Percentiles rank a stretch among this genome's conserved stretches.
phyloP scores from a whole-genome alignment of 176 grass and related monocot genomes.

The Paspalum vaginatum region DNA sequence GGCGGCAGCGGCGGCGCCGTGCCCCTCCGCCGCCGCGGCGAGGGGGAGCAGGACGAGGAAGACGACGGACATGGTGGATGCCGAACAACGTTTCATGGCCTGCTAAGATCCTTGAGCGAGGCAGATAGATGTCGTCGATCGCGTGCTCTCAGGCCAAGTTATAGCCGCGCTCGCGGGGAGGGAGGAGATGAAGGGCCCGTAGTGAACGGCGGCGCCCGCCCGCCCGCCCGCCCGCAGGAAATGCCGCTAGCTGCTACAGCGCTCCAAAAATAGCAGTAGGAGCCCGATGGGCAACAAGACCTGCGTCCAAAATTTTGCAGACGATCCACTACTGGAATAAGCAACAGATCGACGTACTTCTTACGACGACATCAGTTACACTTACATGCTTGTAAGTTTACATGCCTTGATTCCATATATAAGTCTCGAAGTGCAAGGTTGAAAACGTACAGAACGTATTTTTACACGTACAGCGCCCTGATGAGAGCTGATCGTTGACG shows the following conservation, averaged over 20 bases:
- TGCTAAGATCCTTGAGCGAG: background rate
- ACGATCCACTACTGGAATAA: too few species aligned
- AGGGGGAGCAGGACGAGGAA: slow-evolving; percentile 1
- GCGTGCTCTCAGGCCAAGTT: background rate
- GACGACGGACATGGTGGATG: background rate
- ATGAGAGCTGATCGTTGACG: too few species aligned
- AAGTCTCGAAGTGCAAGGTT: too few species aligned
- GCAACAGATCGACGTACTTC: too few species aligned
- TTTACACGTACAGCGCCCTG: too few species aligned
- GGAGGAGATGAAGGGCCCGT: background rate
- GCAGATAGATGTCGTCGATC: background rate
- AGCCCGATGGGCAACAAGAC: too few species aligned
- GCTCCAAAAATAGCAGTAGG: slow-evolving; percentile 5
- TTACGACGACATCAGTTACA: too few species aligned
- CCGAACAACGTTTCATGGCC: slow-evolving; percentile 22
- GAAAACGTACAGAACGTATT: too few species aligned
- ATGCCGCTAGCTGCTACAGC: background rate
- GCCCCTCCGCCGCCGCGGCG: background rate
- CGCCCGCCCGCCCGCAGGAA: background rate
- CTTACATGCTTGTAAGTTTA: too few species aligned
- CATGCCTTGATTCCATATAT: too few species aligned
- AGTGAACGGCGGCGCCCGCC: background rate
- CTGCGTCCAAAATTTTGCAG: too few species aligned
- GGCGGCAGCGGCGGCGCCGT: background rate
- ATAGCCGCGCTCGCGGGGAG: background rate